Evolutionary conservation across 2,329 filamentous ascomycete genomes (phyloP).

Genomic region (Fusarium subglutinans): DNA sequence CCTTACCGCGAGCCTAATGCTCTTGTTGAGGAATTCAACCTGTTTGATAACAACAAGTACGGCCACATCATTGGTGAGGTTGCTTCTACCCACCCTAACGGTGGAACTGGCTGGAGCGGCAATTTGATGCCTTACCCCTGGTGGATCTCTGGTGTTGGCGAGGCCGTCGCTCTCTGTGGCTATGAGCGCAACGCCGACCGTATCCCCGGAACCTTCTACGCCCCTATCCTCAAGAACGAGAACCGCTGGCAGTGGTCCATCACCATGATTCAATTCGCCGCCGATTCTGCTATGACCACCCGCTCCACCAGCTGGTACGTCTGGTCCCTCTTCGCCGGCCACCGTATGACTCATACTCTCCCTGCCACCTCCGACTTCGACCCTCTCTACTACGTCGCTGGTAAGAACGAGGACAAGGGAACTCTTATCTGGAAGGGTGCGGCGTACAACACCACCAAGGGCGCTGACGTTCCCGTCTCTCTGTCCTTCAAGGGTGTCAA

Average conservation of each 20-base stretch:
- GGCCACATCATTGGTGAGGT: constrained; percentile 59
- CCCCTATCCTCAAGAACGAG: constrained; percentile 59
- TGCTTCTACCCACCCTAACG: constrained; percentile 61
- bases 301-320: constrained; percentile 60
- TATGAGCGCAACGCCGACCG: constrained; percentile 72
- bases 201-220: constrained; percentile 63
- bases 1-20: constrained; percentile 61
- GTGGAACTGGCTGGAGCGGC: constrained; percentile 58
- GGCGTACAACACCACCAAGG: constrained; percentile 61
- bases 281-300: constrained; percentile 58
- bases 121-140: constrained; percentile 59
- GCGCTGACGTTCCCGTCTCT: constrained; percentile 55
- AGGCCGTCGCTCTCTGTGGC: constrained; percentile 72
- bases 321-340: constrained; percentile 59
- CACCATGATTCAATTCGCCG: constrained; percentile 60
- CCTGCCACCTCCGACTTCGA: constrained; percentile 54
- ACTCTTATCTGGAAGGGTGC: constrained; percentile 61
- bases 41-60: constrained; percentile 60
- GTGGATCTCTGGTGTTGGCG: constrained; percentile 68
- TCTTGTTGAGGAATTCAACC: constrained; percentile 59
- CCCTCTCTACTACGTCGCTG: constrained; percentile 62
- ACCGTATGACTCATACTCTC: constrained; percentile 57
- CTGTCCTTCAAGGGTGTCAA: constrained; percentile 56
- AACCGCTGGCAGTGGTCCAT: constrained; percentile 62
- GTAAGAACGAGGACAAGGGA: constrained; percentile 53